Conservation (phyloP, 176 grass and related monocot species). For the Guadua angustifolia region DNA sequence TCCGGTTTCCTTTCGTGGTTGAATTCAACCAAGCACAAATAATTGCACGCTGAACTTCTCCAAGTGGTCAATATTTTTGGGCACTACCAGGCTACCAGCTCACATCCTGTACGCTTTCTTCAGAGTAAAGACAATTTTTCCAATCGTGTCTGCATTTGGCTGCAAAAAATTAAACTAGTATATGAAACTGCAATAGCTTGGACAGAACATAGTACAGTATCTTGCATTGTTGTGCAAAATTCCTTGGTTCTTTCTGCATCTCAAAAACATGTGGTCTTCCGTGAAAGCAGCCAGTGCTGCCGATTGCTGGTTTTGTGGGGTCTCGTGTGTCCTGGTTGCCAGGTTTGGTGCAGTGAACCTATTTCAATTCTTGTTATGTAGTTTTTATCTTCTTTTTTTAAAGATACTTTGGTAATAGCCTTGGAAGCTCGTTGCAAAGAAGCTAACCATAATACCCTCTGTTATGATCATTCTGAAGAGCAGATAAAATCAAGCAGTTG, state of each 20-base stretch:
- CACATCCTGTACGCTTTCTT: conserved; percentile 32
- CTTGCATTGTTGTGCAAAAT: conserved; percentile 36
- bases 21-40: conserved; percentile 1
- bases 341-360: conserved; percentile 36
- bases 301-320: conserved; percentile 30
- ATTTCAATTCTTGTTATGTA: neutral
- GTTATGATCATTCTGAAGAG: neutral
- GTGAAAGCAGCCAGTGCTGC: conserved; percentile 25
- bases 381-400: neutral
- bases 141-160: conserved; percentile 26
- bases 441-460: neutral
- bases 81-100: conserved; percentile 3
- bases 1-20: neutral
- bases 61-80: conserved; percentile 34
- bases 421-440: neutral
- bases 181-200: neutral
- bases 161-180: conserved; percentile 5
- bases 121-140: conserved; percentile 32
- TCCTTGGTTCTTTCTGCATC: conserved; percentile 39
- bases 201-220: conserved; percentile 31
- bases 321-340: conserved; percentile 36
- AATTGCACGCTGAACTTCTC: conserved; percentile 10
- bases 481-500: neutral
- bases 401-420: neutral
- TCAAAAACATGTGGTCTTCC: conserved; percentile 45